These are phyloP conservation scores for Lathyrus sativus DNA, from an alignment of 306 rosid species.

Conservation along the genomic window DNA sequence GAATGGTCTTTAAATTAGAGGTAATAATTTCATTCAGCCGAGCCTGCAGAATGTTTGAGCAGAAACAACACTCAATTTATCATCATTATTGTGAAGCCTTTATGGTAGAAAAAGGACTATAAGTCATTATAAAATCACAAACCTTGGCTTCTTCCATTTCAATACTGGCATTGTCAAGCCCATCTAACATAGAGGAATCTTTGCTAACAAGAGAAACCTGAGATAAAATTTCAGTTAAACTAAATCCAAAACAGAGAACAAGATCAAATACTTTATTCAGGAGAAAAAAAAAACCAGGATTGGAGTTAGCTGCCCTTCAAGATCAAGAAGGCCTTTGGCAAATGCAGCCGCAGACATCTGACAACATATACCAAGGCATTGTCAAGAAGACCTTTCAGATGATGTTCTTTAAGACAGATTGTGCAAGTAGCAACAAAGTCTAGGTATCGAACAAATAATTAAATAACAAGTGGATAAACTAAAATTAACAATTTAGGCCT, in stretches of 20 bases:
- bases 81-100: slow-evolving; percentile 19
- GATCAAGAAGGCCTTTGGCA: slow-evolving; percentile 98
- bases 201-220: slow-evolving; percentile 97
- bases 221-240: slow-evolving; percentile 45
- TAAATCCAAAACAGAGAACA: slow-evolving; percentile 32
- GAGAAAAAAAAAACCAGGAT: slow-evolving; percentile 65
- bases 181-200: slow-evolving; percentile 99
- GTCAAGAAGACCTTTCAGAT: slow-evolving; percentile 7
- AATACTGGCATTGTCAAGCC: slow-evolving; percentile 96
- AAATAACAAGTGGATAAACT: slow-evolving; percentile 7
- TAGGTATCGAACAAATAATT: slow-evolving; percentile 29
- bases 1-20: slow-evolving; percentile 50
- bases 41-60: slow-evolving; percentile 57
- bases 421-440: slow-evolving; percentile 32
- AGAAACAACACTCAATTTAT: slow-evolving; percentile 1
- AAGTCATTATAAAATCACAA: slow-evolving; percentile 19
- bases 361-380: slow-evolving; percentile 34
- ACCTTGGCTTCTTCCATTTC: slow-evolving; percentile 99
- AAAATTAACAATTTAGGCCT: slow-evolving; percentile 19
- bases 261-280: slow-evolving; percentile 34
- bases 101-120: slow-evolving; percentile 13
- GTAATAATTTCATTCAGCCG: slow-evolving; percentile 86
- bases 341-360: slow-evolving; percentile 99
- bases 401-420: slow-evolving; percentile 30
- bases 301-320: slow-evolving; percentile 95